These are phyloP conservation scores for Talaromyces albobiverticillius DNA, from an alignment of 2,329 filamentous ascomycete species.

Conservation along the genomic window DNA sequence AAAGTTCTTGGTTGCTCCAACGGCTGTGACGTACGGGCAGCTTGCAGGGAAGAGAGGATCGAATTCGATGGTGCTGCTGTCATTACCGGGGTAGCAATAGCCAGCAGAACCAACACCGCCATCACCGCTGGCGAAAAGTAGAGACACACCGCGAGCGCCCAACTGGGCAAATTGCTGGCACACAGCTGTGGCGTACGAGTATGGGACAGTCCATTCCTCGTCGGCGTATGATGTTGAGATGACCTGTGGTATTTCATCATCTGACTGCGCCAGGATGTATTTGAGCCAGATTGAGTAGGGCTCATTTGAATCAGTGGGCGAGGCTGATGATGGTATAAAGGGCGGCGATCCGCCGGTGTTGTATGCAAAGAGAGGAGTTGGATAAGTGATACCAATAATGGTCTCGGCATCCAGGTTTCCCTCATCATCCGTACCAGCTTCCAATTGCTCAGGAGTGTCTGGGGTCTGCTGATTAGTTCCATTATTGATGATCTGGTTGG, in stretches of 20 bases:
- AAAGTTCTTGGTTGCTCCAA: constrained; percentile 39
- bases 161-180: constrained; percentile 52
- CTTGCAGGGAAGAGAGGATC: constrained; percentile 48
- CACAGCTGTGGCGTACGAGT: constrained; percentile 51
- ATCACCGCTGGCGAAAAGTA: constrained; percentile 31
- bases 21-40: constrained; percentile 53
- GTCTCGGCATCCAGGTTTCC: constrained; percentile 8
- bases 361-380: constrained; percentile 6
- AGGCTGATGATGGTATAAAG: constrained; percentile 1
- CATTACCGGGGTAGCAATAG: constrained; percentile 36
- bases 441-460: neutral
- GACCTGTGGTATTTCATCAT: constrained; percentile 51
- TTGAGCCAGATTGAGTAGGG: constrained; percentile 9
- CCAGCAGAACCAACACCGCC: constrained; percentile 22
- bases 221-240: constrained; percentile 57
- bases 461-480: constrained; percentile 1
- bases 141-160: constrained; percentile 33
- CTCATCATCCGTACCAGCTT: neutral
- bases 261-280: constrained; percentile 4
- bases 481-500: constrained; percentile 3
- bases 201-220: constrained; percentile 53
- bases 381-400: constrained; percentile 6
- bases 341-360: constrained; percentile 7
- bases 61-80: constrained; percentile 42
- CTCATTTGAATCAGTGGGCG: neutral